phyloP scores from a whole-genome alignment of 2,329 filamentous ascomycete species.

The Ceratocystis harringtonii region DNA sequence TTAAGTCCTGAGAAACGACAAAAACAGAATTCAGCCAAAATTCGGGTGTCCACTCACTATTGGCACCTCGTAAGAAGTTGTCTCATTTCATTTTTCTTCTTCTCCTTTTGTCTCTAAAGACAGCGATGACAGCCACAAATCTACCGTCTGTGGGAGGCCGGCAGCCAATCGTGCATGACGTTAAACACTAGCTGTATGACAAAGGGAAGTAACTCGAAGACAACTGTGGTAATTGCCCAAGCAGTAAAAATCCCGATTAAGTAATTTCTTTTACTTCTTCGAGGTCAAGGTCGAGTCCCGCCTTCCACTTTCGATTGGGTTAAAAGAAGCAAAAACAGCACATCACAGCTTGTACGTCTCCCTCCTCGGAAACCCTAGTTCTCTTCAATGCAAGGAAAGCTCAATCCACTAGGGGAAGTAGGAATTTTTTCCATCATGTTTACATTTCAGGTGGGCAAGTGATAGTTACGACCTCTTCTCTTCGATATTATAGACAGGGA shows the following conservation, averaged over 20 bases:
- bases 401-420: background rate
- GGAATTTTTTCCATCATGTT: background rate
- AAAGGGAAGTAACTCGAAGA: background rate
- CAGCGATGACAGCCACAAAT: background rate
- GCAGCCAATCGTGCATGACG: background rate
- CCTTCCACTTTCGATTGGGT: background rate
- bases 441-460: slow-evolving; percentile 7
- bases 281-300: too few species aligned
- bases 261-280: background rate
- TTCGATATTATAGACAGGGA: background rate
- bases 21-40: background rate
- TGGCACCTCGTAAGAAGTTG: background rate
- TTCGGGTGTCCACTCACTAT: background rate
- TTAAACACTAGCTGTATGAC: background rate
- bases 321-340: background rate
- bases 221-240: background rate
- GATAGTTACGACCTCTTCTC: background rate
- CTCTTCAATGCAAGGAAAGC: background rate
- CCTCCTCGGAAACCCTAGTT: background rate
- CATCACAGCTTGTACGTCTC: too few species aligned
- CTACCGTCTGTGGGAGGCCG: background rate
- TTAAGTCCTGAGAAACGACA: too few species aligned
- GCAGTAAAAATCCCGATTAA: background rate
- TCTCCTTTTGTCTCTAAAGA: background rate
- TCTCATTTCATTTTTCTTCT: background rate